Conservation (phyloP, 2,329 filamentous ascomycete genomes). For the Epicoccum nigrum region DNA sequence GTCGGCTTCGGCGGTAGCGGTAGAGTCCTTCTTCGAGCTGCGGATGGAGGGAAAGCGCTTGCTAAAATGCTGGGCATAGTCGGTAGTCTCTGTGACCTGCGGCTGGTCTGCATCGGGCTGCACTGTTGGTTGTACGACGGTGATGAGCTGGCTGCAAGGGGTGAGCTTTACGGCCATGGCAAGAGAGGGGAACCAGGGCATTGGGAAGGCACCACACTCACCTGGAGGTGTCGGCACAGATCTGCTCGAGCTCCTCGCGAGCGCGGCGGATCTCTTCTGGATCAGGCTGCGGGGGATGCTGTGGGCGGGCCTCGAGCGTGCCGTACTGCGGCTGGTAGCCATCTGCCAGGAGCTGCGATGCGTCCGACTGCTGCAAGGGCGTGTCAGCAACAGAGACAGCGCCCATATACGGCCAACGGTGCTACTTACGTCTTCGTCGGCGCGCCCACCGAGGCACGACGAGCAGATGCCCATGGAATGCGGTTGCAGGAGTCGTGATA, state of each 20-base stretch:
- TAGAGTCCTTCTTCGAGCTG: constrained; percentile 23
- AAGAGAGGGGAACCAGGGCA: constrained; percentile 3
- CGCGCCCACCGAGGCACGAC: constrained; percentile 55
- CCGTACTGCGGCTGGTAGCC: constrained; percentile 53
- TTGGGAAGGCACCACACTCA: constrained; percentile 43
- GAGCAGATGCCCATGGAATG: constrained; percentile 57
- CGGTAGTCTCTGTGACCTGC: constrained; percentile 44
- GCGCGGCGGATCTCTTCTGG: constrained; percentile 57
- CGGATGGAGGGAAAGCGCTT: constrained; percentile 48
- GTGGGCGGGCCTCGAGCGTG: constrained; percentile 35
- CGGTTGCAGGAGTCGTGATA: constrained; percentile 6
- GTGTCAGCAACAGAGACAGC: constrained; percentile 28
- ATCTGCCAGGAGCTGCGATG: constrained; percentile 54
- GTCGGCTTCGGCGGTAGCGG: constrained; percentile 30
- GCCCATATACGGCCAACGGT: constrained; percentile 8
- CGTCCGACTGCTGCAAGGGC: constrained; percentile 52
- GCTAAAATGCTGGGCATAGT: constrained; percentile 52
- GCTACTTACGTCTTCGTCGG: constrained; percentile 51
- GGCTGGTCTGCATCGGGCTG: constrained; percentile 37
- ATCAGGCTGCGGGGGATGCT: constrained; percentile 50
- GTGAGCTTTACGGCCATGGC: constrained; percentile 20
- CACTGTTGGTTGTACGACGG: constrained; percentile 54
- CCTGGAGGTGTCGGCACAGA: constrained; percentile 55
- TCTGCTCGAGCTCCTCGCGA: constrained; percentile 55
- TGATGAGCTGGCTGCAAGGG: constrained; percentile 56